Conservation (phyloP, 73 alveolate species). For the Stentor roeselii region DNA sequence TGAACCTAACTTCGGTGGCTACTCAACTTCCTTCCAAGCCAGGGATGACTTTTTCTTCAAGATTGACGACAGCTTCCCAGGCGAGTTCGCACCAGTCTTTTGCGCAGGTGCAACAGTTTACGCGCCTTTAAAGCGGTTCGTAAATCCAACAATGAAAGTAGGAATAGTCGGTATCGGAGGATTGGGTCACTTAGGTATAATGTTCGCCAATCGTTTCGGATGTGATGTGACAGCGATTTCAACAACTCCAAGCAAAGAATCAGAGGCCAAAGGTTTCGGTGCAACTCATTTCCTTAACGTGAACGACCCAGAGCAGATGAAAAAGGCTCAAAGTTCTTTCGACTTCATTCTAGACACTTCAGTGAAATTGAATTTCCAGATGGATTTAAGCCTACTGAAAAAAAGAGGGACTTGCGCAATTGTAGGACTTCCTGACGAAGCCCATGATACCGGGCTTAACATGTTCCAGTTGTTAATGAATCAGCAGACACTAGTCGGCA, state of each 20-base stretch:
- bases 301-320: constrained; percentile 48
- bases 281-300: constrained; percentile 60
- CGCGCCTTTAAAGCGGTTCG: constrained; percentile 60
- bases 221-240: constrained; percentile 61
- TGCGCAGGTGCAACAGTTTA: constrained; percentile 79
- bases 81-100: constrained; percentile 64
- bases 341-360: constrained; percentile 55
- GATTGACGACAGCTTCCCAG: constrained; percentile 48
- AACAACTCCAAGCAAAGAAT: constrained; percentile 50
- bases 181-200: constrained; percentile 71
- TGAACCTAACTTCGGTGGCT: constrained; percentile 67
- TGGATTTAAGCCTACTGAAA: constrained; percentile 32
- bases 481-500: constrained; percentile 42
- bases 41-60: constrained; percentile 56
- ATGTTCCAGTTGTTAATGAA: constrained; percentile 42
- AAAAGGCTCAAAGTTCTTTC: constrained; percentile 39
- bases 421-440: constrained; percentile 58
- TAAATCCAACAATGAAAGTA: constrained; percentile 54
- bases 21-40: constrained; percentile 69
- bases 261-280: constrained; percentile 61
- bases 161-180: constrained; percentile 83
- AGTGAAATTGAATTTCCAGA: constrained; percentile 22
- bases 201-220: constrained; percentile 58
- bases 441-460: constrained; percentile 35
- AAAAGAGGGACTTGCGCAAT: constrained; percentile 43